phyloP scores from a whole-genome alignment of 768 basidiomycete species.

The Leccinum sublutescens region DNA sequence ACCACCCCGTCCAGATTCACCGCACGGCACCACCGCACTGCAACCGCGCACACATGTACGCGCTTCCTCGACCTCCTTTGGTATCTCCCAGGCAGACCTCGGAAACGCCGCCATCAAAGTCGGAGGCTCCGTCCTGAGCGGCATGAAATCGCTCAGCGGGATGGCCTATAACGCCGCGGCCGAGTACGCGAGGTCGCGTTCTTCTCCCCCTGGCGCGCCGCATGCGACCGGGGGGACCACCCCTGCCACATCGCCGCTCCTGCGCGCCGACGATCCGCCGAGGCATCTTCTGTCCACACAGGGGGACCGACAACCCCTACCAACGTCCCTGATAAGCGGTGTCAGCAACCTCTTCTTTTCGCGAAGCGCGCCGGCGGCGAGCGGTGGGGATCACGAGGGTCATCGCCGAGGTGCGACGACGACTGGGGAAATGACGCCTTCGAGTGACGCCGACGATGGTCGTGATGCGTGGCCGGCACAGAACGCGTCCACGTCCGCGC shows the following conservation, averaged over 20 bases:
- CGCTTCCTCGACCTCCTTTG: slow-evolving; percentile 27
- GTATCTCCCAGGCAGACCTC: slow-evolving; percentile 46
- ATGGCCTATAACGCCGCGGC: slow-evolving; percentile 52
- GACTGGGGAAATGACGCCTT: slow-evolving; percentile 11
- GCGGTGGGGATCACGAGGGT: slow-evolving; percentile 14
- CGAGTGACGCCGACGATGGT: slow-evolving; percentile 12
- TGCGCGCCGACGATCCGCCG: slow-evolving; percentile 1
- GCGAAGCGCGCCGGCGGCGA: slow-evolving; percentile 57
- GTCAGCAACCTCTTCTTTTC: slow-evolving; percentile 50
- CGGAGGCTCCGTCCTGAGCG: slow-evolving; percentile 60
- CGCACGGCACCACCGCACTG: slow-evolving; percentile 15
- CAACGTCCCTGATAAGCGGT: slow-evolving; percentile 25
- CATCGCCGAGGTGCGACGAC: slow-evolving; percentile 17
- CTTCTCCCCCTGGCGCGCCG: background rate
- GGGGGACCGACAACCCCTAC: slow-evolving; percentile 16
- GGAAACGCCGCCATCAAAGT: slow-evolving; percentile 56
- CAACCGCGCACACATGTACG: slow-evolving; percentile 24
- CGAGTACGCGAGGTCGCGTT: slow-evolving; percentile 39
- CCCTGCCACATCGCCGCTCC: slow-evolving; percentile 8
- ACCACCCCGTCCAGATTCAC: slow-evolving; percentile 28
- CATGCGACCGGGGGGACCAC: background rate
- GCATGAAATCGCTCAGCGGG: slow-evolving; percentile 62
- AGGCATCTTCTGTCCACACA: slow-evolving; percentile 22
- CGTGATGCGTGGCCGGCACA: slow-evolving; percentile 6
- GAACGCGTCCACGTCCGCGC: background rate